phyloP scores from a whole-genome alignment of 2,329 filamentous ascomycete species.

The Cercospora sojina region DNA sequence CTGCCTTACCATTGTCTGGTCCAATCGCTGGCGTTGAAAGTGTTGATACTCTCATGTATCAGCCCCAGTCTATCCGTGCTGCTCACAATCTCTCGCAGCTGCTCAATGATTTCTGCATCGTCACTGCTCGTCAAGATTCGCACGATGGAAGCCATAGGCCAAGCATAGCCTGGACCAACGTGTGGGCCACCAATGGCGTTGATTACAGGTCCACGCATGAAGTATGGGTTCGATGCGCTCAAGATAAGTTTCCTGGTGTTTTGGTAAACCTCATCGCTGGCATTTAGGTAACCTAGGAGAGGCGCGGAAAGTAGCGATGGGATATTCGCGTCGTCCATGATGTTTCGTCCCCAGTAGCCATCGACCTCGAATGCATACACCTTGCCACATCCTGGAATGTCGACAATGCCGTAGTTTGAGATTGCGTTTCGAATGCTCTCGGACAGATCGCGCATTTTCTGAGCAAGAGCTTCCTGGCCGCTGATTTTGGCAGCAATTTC shows the following conservation, averaged over 20 bases:
- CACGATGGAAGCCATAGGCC: conserved; percentile 55
- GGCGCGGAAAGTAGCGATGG: conserved; percentile 65
- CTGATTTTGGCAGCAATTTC: conserved; percentile 55
- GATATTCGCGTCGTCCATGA: conserved; percentile 73
- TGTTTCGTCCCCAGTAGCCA: conserved; percentile 44
- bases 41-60: conserved; percentile 54
- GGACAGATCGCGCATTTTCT: conserved; percentile 59
- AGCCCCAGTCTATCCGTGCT: conserved; percentile 51
- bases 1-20: conserved; percentile 49
- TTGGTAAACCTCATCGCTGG: conserved; percentile 44
- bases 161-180: conserved; percentile 47
- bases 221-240: conserved; percentile 50
- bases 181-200: conserved; percentile 52
- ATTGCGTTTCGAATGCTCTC: conserved; percentile 46
- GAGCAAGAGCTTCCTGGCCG: conserved; percentile 51
- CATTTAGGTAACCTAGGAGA: conserved; percentile 58
- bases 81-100: conserved; percentile 47
- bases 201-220: conserved; percentile 51
- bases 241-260: conserved; percentile 50
- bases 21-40: conserved; percentile 48
- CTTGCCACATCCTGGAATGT: conserved; percentile 39
- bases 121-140: conserved; percentile 52
- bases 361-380: conserved; percentile 53
- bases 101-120: conserved; percentile 47
- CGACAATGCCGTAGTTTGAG: conserved; percentile 46